phyloP scores from a whole-genome alignment of 371 early-diverging fungal species.

The Lichtheimia corymbifera region DNA sequence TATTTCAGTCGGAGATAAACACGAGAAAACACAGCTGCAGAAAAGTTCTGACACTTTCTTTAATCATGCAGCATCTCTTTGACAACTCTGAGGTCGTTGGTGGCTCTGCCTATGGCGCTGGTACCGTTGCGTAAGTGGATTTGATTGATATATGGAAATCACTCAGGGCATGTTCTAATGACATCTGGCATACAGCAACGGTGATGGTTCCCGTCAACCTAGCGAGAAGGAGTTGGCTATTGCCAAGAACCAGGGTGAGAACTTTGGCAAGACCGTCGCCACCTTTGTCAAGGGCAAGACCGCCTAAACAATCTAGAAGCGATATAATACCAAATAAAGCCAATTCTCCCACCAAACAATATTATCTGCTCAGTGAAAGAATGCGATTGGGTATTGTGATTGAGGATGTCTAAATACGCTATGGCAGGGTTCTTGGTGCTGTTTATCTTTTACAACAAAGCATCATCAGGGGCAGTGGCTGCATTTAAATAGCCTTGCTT shows the following conservation, averaged over 20 bases:
- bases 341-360: too few species aligned
- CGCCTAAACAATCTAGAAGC: slow-evolving; percentile 8
- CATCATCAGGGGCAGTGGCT: too few species aligned
- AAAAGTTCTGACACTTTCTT: not conserved
- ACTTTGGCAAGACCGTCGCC: slow-evolving; percentile 59
- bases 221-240: slow-evolving; percentile 65
- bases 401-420: too few species aligned
- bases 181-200: slow-evolving; percentile 10
- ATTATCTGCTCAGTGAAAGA: too few species aligned
- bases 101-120: slow-evolving; percentile 72
- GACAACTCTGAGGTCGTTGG: slow-evolving; percentile 51
- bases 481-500: too few species aligned
- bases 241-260: slow-evolving; percentile 66
- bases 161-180: not conserved
- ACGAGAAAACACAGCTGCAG: not conserved
- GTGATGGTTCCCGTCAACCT: slow-evolving; percentile 72
- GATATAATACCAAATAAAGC: not conserved
- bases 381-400: too few species aligned
- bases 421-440: too few species aligned
- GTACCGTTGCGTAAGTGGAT: slow-evolving; percentile 43
- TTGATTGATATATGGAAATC: not conserved
- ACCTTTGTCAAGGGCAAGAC: slow-evolving; percentile 36
- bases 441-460: too few species aligned
- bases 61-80: slow-evolving; percentile 19
- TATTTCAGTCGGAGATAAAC: not conserved